Percentiles rank a stretch among this genome's conserved stretches.
Conservation (phyloP, 23 red algal genomes). For the Gracilaria domingensis region DNA sequence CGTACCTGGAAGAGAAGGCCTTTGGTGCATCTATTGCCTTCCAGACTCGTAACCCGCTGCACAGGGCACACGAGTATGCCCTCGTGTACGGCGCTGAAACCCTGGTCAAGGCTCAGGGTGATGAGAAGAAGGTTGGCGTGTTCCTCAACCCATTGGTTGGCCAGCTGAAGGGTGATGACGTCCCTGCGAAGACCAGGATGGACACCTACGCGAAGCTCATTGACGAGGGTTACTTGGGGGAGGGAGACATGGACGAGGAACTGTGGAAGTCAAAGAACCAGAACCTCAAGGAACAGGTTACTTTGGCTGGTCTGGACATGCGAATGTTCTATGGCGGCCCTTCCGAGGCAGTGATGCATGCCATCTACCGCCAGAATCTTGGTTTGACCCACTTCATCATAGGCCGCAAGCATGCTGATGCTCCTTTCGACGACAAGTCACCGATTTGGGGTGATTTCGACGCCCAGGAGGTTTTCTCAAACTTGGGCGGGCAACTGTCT, state of each 20-base stretch:
- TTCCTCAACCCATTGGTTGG: conserved; percentile 96
- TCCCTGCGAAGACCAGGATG: conserved; percentile 91
- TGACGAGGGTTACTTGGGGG: conserved; percentile 83
- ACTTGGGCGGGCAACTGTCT: conserved; percentile 72
- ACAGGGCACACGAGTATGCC: conserved; percentile 97
- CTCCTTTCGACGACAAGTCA: conserved; percentile 88
- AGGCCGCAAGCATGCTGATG: conserved; percentile 96
- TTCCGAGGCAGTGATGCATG: conserved; percentile 95
- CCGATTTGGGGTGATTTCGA: conserved; percentile 98
- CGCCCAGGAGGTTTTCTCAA: conserved; percentile 85
- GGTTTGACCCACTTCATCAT: conserved; percentile 96
- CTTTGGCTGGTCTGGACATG: conserved; percentile 94
- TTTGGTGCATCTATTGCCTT: conserved; percentile 87
- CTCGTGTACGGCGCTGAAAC: conserved; percentile 94
- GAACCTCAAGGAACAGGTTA: conserved; percentile 79
- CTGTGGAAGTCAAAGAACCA: conserved; percentile 88
- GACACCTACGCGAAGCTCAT: conserved; percentile 83
- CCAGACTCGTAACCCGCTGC: conserved; percentile 98
- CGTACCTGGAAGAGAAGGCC: conserved; percentile 64
- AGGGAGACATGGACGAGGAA: conserved; percentile 91
- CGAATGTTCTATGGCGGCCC: conserved; percentile 98
- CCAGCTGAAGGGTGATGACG: conserved; percentile 96
- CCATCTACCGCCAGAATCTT: conserved; percentile 97
- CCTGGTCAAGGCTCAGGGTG: conserved; percentile 67
- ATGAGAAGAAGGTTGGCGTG: conserved; percentile 82